Evolutionary conservation across 2,329 filamentous ascomycete species (phyloP).

Genomic region (Penicillium sp.): DNA sequence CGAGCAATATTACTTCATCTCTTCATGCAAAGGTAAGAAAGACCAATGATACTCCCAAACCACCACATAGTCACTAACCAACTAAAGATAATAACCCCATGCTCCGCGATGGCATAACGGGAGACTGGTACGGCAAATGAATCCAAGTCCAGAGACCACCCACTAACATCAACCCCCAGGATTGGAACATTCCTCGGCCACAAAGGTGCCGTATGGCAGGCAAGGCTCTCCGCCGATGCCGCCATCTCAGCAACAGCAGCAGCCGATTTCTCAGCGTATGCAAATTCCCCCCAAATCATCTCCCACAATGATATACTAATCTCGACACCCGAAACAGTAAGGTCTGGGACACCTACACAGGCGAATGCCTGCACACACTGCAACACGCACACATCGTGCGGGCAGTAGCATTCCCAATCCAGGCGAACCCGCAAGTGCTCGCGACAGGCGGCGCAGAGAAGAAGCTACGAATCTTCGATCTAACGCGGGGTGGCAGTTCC

Average conservation of each 20-base stretch:
- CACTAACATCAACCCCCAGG: conserved; percentile 45
- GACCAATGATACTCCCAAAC: neutral
- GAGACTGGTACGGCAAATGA: conserved; percentile 68
- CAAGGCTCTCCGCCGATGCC: conserved; percentile 83
- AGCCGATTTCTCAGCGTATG: conserved; percentile 91
- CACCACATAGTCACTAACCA: neutral
- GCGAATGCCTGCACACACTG: conserved; percentile 81
- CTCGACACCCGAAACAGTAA: conserved; percentile 60
- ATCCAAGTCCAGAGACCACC: neutral
- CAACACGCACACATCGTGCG: conserved; percentile 95
- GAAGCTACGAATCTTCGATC: conserved; percentile 90
- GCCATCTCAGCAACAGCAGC: conserved; percentile 87
- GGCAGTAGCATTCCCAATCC: conserved; percentile 82
- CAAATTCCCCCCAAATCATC: neutral
- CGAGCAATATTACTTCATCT: conserved; percentile 87
- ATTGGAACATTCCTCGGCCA: conserved; percentile 98
- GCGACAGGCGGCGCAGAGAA: conserved; percentile 96
- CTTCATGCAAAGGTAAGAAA: conserved; percentile 78
- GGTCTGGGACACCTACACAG: conserved; percentile 95
- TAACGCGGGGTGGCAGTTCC: conserved; percentile 55
- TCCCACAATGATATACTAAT: conserved; percentile 12
- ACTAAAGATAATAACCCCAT: conserved; percentile 88
- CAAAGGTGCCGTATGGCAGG: conserved; percentile 97
- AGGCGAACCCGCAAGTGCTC: conserved; percentile 73
- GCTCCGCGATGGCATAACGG: conserved; percentile 93